These are phyloP conservation scores for Erythrobasidium hasegawianum DNA, from an alignment of 1,284 basidiomycete genomes.

Conservation along the genomic window DNA sequence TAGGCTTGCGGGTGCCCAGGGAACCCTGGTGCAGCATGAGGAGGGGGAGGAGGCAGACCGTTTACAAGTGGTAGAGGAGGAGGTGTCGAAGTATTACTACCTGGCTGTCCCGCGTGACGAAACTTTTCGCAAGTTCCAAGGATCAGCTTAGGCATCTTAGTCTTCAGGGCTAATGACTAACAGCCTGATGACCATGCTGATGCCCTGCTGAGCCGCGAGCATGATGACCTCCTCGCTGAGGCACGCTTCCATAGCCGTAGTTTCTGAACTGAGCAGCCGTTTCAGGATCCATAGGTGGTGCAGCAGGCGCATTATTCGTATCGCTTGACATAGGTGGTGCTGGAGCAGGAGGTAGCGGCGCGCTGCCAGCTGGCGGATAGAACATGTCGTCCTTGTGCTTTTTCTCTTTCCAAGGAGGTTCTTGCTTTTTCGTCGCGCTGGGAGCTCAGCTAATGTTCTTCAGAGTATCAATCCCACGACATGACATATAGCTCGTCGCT, in stretches of 20 bases:
- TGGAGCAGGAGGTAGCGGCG: slow-evolving; percentile 9
- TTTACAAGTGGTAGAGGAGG: background rate
- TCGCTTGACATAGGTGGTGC: background rate
- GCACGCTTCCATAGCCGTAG: slow-evolving; percentile 31
- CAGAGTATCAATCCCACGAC: no score
- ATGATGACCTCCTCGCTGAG: slow-evolving; percentile 17
- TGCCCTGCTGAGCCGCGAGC: slow-evolving; percentile 1
- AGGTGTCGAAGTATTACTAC: background rate
- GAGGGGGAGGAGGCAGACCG: slow-evolving; percentile 2
- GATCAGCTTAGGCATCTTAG: no score
- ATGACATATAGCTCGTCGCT: no score
- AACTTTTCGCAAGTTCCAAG: no score
- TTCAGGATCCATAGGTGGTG: slow-evolving; percentile 14
- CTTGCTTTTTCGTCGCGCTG: no score
- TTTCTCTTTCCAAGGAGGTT: background rate
- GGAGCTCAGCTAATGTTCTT: no score
- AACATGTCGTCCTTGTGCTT: background rate
- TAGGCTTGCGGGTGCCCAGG: background rate
- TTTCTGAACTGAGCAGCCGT: slow-evolving; percentile 25
- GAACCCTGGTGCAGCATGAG: slow-evolving; percentile 1
- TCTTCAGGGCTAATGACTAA: no score
- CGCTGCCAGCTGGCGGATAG: background rate
- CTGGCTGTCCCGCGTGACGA: slow-evolving; percentile 5
- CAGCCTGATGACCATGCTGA: background rate
- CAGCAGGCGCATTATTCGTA: background rate